Conservation (phyloP, 2,329 filamentous ascomycete genomes). For the Sphaerulina vaccinii region DNA sequence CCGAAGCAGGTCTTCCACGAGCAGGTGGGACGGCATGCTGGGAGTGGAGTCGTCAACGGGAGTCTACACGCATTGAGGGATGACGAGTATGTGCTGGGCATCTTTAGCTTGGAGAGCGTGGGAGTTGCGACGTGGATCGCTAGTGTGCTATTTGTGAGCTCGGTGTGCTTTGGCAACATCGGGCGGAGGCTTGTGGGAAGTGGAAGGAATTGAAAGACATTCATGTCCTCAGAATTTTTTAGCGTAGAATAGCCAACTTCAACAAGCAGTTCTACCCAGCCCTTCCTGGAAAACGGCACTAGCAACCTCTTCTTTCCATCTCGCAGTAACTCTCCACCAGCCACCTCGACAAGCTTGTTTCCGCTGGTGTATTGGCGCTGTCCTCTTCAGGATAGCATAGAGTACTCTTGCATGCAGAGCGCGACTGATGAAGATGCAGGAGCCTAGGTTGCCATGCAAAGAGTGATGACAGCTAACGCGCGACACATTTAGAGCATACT, state of each 20-base stretch:
- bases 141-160: slow-evolving; percentile 91
- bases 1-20: slow-evolving; percentile 38
- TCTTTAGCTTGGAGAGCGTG: slow-evolving; percentile 62
- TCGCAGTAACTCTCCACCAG: no score
- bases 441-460: no score
- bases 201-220: not conserved
- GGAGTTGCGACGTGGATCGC: slow-evolving; percentile 84
- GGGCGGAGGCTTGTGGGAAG: slow-evolving; percentile 63
- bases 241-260: slow-evolving; percentile 3
- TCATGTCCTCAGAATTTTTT: not conserved
- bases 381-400: no score
- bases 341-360: no score
- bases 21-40: slow-evolving; percentile 18
- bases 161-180: slow-evolving; percentile 94
- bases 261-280: slow-evolving; percentile 2
- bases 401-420: no score
- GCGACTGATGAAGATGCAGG: no score
- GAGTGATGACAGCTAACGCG: no score
- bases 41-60: slow-evolving; percentile 22
- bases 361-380: no score
- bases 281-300: no score
- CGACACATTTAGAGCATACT: no score
- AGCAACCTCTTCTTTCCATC: no score
- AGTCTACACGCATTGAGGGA: slow-evolving; percentile 16
- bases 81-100: slow-evolving; percentile 42